Conservation (phyloP, 148 eudicot genomes). For the Suaeda aralocaspica region DNA sequence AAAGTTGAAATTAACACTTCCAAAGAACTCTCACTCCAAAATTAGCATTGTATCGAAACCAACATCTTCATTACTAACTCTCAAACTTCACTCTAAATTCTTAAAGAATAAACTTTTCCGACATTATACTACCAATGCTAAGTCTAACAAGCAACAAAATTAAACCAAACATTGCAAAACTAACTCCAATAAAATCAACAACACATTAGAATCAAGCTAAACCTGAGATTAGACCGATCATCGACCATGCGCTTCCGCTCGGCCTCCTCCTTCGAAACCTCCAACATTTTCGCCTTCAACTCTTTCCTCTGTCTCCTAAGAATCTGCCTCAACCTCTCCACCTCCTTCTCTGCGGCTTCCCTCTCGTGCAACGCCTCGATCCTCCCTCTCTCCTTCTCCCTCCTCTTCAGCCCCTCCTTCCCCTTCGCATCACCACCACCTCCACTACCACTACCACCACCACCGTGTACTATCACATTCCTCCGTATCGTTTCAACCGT, state of each 20-base stretch:
- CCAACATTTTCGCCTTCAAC: conserved; percentile 79
- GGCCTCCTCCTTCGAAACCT: conserved; percentile 88
- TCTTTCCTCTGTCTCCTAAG: conserved; percentile 88
- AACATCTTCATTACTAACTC: not conserved
- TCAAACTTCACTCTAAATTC: not conserved
- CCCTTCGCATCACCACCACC: conserved; percentile 29
- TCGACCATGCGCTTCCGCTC: conserved; percentile 96
- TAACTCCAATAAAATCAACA: not conserved
- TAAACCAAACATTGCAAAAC: not conserved
- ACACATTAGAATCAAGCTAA: not conserved
- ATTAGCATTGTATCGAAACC: not conserved
- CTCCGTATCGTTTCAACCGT: conserved; percentile 75
- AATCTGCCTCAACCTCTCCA: conserved; percentile 80
- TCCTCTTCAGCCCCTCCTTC: conserved; percentile 41
- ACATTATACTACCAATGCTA: not conserved
- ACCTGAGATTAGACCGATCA: conserved; percentile 90
- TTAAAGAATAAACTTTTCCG: not conserved
- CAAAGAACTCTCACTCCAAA: not conserved
- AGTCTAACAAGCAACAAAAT: not conserved
- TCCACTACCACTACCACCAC: conserved; percentile 29
- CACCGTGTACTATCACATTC: conserved; percentile 73
- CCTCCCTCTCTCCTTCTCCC: conserved; percentile 34
- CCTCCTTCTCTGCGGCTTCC: conserved; percentile 87
- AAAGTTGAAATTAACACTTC: not conserved
- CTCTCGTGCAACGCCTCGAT: conserved; percentile 70